A percentile compares a stretch with the other conserved stretches of the same genome.
phyloP scores from a whole-genome alignment of 305 asterid species.

The Fraxinus dipetala region DNA sequence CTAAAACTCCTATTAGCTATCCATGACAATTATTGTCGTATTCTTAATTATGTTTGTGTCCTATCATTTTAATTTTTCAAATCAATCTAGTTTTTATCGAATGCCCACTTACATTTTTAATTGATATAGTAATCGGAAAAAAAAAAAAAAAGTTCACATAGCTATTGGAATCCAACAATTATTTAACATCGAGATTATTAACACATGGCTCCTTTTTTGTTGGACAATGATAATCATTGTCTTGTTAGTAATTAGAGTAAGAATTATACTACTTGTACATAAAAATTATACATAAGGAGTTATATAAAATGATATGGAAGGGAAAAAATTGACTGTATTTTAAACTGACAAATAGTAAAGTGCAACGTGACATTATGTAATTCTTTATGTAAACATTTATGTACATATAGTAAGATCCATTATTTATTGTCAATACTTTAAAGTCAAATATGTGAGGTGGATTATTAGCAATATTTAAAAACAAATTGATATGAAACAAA shows the following conservation, averaged over 20 bases:
- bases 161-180: background rate
- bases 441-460: background rate
- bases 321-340: too few relatives aligned
- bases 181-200: background rate
- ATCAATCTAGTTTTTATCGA: background rate
- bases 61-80: background rate
- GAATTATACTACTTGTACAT: too few relatives aligned
- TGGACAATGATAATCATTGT: background rate
- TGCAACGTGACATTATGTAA: too few relatives aligned
- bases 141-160: background rate
- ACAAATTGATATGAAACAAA: background rate
- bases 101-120: background rate
- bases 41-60: background rate
- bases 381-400: too few relatives aligned
- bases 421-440: background rate
- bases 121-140: background rate
- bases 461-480: background rate
- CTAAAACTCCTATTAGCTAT: background rate
- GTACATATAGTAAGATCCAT: too few relatives aligned
- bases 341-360: too few relatives aligned
- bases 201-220: background rate
- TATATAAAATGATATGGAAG: too few relatives aligned
- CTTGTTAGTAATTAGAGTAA: background rate
- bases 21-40: background rate
- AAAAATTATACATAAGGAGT: too few relatives aligned